Conservation (phyloP, 192 early-diverging fungal genomes). For the Backusella sp. region DNA sequence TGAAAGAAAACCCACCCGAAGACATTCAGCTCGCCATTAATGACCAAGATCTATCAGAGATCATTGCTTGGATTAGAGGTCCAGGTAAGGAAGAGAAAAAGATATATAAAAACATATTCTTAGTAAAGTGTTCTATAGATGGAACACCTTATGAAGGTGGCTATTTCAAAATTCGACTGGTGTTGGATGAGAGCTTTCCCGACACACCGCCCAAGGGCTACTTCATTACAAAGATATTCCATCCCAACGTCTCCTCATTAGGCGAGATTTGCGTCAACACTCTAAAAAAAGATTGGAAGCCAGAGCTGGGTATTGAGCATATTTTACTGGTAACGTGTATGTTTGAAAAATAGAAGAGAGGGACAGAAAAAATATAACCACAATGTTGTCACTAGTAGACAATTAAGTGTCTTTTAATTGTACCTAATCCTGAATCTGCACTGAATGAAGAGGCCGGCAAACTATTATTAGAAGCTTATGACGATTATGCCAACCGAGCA, state of each 20-base stretch:
- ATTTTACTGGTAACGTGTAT: constrained; percentile 69
- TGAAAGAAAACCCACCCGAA: constrained; percentile 69
- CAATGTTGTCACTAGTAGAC: constrained; percentile 56
- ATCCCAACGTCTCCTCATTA: constrained; percentile 86
- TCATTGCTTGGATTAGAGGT: constrained; percentile 83
- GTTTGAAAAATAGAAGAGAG: background rate
- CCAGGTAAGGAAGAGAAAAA: constrained; percentile 51
- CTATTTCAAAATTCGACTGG: constrained; percentile 68
- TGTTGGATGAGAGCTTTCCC: constrained; percentile 75
- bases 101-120: background rate
- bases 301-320: constrained; percentile 77
- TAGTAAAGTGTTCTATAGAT: constrained; percentile 28
- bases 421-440: constrained; percentile 94
- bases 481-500: constrained; percentile 80
- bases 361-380: background rate
- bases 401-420: constrained; percentile 92
- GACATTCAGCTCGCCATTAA: constrained; percentile 76
- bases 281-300: constrained; percentile 96
- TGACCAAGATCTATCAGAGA: constrained; percentile 72
- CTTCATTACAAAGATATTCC: constrained; percentile 95
- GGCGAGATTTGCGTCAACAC: constrained; percentile 97
- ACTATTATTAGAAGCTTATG: constrained; percentile 85
- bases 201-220: constrained; percentile 78
- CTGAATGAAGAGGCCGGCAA: constrained; percentile 95
- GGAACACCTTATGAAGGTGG: constrained; percentile 88